Conservation (phyloP, 352 stramenopile species). For the Proteromonas lacertae region DNA sequence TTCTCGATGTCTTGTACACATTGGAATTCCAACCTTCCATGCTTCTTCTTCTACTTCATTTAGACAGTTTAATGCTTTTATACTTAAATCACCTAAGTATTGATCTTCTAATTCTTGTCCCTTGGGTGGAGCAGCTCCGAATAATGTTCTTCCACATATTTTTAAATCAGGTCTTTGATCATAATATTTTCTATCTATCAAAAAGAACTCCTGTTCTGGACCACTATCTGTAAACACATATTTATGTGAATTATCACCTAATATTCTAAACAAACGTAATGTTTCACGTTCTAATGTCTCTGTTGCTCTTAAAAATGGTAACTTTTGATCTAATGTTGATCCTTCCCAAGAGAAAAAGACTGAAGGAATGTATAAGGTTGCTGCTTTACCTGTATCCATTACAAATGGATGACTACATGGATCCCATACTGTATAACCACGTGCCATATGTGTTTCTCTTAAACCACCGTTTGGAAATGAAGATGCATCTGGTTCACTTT, state of each 20-base stretch:
- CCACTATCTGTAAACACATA: constrained; percentile 29
- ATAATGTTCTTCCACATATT: constrained; percentile 29
- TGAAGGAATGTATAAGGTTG: constrained; percentile 37
- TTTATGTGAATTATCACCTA: constrained; percentile 19
- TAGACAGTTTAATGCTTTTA: constrained; percentile 26
- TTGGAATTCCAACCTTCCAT: constrained; percentile 22
- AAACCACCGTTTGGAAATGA: constrained; percentile 44
- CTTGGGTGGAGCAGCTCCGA: constrained; percentile 26
- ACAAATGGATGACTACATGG: constrained; percentile 28
- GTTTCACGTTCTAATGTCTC: constrained; percentile 23
- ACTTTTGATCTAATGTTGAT: constrained; percentile 41
- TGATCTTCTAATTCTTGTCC: constrained; percentile 45
- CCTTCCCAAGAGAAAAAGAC: constrained; percentile 34
- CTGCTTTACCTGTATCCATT: too few relatives aligned
- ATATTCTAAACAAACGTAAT: constrained; percentile 17
- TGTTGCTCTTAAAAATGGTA: constrained; percentile 28
- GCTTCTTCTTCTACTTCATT: constrained; percentile 36
- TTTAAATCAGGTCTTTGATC: constrained; percentile 29
- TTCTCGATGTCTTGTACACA: constrained; percentile 39
- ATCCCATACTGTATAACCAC: constrained; percentile 30
- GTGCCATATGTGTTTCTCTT: constrained; percentile 26
- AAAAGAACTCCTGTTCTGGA: constrained; percentile 48
- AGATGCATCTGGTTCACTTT: constrained; percentile 30
- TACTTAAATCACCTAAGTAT: constrained; percentile 29
- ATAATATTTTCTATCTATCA: constrained; percentile 31